Base-by-base conservation (phyloP, 2,329 filamentous ascomycete species). In the Fonsecaea erecta region DNA sequence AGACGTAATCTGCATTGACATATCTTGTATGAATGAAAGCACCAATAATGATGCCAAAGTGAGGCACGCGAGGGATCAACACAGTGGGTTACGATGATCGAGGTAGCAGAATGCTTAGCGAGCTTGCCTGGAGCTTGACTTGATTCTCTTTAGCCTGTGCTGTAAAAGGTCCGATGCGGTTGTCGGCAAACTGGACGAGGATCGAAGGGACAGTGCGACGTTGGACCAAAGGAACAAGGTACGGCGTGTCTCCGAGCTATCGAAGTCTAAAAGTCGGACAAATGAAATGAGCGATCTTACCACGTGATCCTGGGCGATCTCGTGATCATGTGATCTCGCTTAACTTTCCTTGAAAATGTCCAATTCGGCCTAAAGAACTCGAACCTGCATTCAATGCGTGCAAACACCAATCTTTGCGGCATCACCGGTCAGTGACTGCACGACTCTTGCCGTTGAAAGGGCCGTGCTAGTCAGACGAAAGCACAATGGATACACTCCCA, bases 401-500 rank as follows among this genome's bases (percentile, higher is more conserved):
- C 18, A 24, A 21, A 48, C 43, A 26, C 43, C 18, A 48, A 26
- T 12, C 37, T 48, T 48, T 48, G 18, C 18, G 9, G 21, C 21
- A 12, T 24, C 18, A 48, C 9, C 43, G 26, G 18, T 21, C 43
- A 24, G 18, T 24, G 8, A 24, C 11, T 26, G 18, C 21, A 26
- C 43, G 11, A 26, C 37, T 6, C 21, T 5, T 24, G 11, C 43
- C 9, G 9, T 48, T 11, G 21, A 26, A 26, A 48, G 9, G 18
- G 43, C 21, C 14, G 21, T 48, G 11, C 8, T 48, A 1, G 14
- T 48, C 21, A 48, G 21, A 26, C 43, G 0, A 12, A 21, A 48
- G 7, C 52, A n/a, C n/a, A 30, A 60, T 60, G 57, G 57, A 60
- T 11, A 26, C 57, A 3, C 9, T 58, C 14, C 53, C 62, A 34